Evolutionary conservation across 495 filamentous ascomycete genomes (phyloP), one percentile per base, ranked within the genome.

Genomic region (Parathielavia hyrcaniae): DNA sequence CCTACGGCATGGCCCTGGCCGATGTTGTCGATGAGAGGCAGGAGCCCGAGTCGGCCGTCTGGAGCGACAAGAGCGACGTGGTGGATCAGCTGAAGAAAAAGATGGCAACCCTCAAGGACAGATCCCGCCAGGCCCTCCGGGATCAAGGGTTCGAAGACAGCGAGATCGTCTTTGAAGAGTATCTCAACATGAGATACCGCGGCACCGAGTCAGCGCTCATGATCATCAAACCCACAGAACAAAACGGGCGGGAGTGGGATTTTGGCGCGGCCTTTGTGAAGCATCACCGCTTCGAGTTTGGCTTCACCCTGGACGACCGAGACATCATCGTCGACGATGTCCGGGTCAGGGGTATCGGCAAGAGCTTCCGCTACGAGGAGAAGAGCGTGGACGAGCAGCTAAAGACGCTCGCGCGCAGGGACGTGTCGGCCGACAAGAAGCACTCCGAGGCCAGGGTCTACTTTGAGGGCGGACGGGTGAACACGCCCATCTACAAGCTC

Each of bases 1-100:
- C 93, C 3, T 98, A 97, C 61, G 93, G 93, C 16, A 97, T 98
- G 92, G 90, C 90, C 4, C 71, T 98, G 22, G 93, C 93, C 6
- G 92, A 98, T 67, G 91, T 96, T 0, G 92, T 97, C 13, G 88
- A 96, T 50, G 93, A 98, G 71, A 78, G 83, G 36, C 91, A 97
- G 64, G 90, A 92, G 63, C 93, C 93, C 8, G 89, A 90, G 44
- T 93, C 90, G 5, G 82, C 81, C n/a, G 81, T 89, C 4, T 92
- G 88, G 86, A 71, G 73, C 10, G 80, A 83, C n/a, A 55, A 77
- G 26, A 79, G 79, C 19, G 72, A 77, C 13, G 76, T 75, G 11
- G 76, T 83, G 16, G 61, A 76, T 0, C 75, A 74, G 2, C 73
- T 88, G 2, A 78, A 77, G 61, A 60, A 50, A 16, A 81, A 79